Evolutionary conservation across 495 filamentous ascomycete genomes (phyloP), one percentile per base, ranked within the genome.

Genomic region (Clohesyomyces aquaticus): DNA sequence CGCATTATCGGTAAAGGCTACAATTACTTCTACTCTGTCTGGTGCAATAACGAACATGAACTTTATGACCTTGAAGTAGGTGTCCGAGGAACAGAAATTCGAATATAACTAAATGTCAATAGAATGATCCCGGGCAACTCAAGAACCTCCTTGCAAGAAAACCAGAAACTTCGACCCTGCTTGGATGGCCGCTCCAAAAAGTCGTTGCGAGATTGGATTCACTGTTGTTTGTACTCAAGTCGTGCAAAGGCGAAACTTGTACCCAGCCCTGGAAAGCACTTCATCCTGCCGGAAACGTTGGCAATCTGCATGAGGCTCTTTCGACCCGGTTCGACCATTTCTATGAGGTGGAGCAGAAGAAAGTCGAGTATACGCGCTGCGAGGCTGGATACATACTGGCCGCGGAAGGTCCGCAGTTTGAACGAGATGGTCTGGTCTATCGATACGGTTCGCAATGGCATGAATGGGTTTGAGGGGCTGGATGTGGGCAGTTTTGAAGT

Each of bases 361-460:
- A 65, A 27, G 79, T 89, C 0, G 75, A 75, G 6, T 89, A 81
- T 62, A 73, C 77, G 41, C 78, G 80, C 35, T 89, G 86, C 63
- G 86, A 85, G 71, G 55, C 71, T 35, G 86, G 86, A 9, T 86
- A 87, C 53, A 74, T 89, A 12, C 35, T 83, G 0, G 83, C 83
- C 49, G 80, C 83, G 0, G 86, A 89, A 67, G 86, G 86, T 0
- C 82, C 84, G 9, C 64, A 64, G 50, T 68, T 69, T 51, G 65
- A 60, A 35, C 32, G 21, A 23, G 63, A 63, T 12, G 67, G 67
- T 27, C 12, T 62, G 8, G 58, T 62, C 6, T 67, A 57, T 42
- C 69, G 76, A 1, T 59, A 77, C 58, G 78, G 76, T 1, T 23
- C 73, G 25, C 66, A 61, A 0, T 80, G 69, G 69, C 43, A 28